Conservation (phyloP, 2,329 filamentous ascomycete species). For the Microsporum canis region DNA sequence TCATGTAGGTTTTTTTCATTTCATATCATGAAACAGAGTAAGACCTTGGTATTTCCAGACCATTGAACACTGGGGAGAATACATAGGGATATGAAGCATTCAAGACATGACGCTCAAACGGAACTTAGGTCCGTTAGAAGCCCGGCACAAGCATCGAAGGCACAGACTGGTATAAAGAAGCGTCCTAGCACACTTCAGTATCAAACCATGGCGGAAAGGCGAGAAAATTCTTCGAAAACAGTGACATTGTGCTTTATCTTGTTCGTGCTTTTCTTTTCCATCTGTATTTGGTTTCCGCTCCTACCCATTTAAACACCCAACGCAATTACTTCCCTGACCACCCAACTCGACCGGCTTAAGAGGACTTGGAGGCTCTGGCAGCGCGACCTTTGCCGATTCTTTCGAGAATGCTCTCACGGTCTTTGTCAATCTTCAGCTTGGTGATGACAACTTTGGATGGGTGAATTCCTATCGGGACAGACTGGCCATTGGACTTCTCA, state of each 20-base stretch:
- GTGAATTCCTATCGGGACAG: slow-evolving; percentile 86
- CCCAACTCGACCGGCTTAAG: background rate
- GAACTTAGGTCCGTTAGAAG: background rate
- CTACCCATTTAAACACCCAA: slow-evolving; percentile 3
- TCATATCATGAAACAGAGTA: slow-evolving; percentile 6
- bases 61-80: background rate
- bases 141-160: background rate
- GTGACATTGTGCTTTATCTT: background rate
- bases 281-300: background rate
- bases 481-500: slow-evolving; percentile 96
- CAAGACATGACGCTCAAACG: background rate
- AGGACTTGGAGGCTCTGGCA: slow-evolving; percentile 16
- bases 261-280: background rate
- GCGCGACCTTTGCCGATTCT: slow-evolving; percentile 39
- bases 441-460: slow-evolving; percentile 96
- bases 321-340: background rate
- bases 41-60: background rate
- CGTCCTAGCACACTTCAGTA: background rate
- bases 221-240: background rate
- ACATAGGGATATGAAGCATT: background rate
- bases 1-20: background rate
- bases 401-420: slow-evolving; percentile 40
- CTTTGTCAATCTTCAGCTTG: slow-evolving; percentile 80
- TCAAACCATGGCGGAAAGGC: background rate
- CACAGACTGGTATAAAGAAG: background rate